A percentile compares a stretch with the other conserved stretches of the same genome.
These are phyloP conservation scores for Plasmodium inui DNA, from an alignment of 169 alveolate genomes.

Conservation along the genomic window DNA sequence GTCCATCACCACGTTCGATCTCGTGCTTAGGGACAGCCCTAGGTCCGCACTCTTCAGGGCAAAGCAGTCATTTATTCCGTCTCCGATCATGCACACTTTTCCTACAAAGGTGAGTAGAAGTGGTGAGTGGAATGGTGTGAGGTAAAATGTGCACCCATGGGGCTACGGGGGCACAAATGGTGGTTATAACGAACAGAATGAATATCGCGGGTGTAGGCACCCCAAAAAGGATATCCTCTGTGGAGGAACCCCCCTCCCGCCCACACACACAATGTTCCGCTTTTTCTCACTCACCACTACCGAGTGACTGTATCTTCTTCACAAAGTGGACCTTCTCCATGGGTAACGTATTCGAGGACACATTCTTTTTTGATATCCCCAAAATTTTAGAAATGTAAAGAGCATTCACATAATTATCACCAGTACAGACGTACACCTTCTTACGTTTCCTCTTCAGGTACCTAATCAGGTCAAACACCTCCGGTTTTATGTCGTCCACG, in stretches of 20 bases:
- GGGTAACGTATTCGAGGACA: slow-evolving; percentile 58
- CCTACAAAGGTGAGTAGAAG: not conserved
- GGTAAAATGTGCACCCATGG: not conserved
- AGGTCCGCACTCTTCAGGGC: slow-evolving; percentile 71
- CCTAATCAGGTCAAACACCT: slow-evolving; percentile 55
- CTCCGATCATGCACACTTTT: slow-evolving; percentile 74
- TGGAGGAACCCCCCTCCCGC: not conserved
- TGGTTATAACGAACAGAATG: not conserved
- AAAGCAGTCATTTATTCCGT: slow-evolving; percentile 73
- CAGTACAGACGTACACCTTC: slow-evolving; percentile 68
- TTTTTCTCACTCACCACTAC: slow-evolving; percentile 34
- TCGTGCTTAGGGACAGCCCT: slow-evolving; percentile 61
- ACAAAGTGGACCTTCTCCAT: slow-evolving; percentile 70
- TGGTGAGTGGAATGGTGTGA: not conserved
- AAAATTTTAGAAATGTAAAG: slow-evolving; percentile 57
- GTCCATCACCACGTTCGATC: slow-evolving; percentile 72
- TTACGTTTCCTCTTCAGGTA: slow-evolving; percentile 28
- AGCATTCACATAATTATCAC: slow-evolving; percentile 73
- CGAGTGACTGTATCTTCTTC: slow-evolving; percentile 48
- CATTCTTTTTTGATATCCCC: slow-evolving; percentile 51
- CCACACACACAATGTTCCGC: not conserved
- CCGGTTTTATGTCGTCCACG: slow-evolving; percentile 63
- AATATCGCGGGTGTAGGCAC: not conserved
- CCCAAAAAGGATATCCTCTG: not conserved
- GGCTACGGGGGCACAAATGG: not conserved